These are phyloP conservation scores for Phytophthora rubi DNA, from an alignment of 352 stramenopile species.

Conservation along the genomic window DNA sequence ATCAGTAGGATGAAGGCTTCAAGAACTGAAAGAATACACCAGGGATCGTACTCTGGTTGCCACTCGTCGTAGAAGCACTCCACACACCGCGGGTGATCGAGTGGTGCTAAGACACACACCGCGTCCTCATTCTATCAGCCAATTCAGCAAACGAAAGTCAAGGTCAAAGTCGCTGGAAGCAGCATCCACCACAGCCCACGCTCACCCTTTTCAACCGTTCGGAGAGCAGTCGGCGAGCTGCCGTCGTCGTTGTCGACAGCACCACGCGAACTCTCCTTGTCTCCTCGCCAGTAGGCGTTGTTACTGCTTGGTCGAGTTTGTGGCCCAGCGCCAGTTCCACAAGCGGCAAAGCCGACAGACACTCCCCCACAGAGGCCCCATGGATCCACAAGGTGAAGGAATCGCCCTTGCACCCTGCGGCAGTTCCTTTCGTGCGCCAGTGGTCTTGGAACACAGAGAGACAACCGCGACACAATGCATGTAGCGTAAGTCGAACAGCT, in stretches of 20 bases:
- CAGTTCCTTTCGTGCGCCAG: conserved; percentile 22
- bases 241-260: conserved; percentile 73
- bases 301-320: conserved; percentile 12
- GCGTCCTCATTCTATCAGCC: conserved; percentile 29
- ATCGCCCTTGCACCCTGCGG: not conserved
- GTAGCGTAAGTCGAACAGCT: not conserved
- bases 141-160: not conserved
- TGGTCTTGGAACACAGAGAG: conserved; percentile 5
- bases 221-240: conserved; percentile 53
- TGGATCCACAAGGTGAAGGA: conserved; percentile 76
- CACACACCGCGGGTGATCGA: conserved; percentile 63
- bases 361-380: conserved; percentile 77
- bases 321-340: conserved; percentile 55
- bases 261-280: conserved; percentile 51
- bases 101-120: conserved; percentile 67
- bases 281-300: conserved; percentile 6
- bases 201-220: conserved; percentile 29
- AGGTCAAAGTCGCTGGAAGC: not conserved
- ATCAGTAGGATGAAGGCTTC: not conserved
- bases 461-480: not conserved
- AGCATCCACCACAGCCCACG: not conserved
- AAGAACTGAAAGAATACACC: not conserved
- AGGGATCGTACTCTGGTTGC: conserved; percentile 53
- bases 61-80: conserved; percentile 67
- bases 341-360: conserved; percentile 67